Conservation (phyloP, 148 eudicot species). For the Drosera capensis region DNA sequence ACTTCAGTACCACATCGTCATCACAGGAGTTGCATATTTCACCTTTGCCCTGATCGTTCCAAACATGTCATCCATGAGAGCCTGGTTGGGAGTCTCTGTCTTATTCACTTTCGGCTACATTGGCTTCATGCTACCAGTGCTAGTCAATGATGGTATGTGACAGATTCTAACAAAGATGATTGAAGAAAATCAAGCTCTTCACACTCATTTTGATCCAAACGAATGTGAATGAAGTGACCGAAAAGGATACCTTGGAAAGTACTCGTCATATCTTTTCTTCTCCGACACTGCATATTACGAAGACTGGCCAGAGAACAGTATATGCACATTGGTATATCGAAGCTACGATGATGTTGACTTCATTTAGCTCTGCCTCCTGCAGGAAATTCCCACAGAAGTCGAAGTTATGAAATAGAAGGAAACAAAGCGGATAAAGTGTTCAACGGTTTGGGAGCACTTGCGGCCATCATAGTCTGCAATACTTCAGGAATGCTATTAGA, state of each 20-base stretch:
- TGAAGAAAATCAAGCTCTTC: background rate
- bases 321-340: background rate
- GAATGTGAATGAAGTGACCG: background rate
- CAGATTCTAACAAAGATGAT: background rate
- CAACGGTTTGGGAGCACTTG: slow-evolving; percentile 34
- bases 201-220: background rate
- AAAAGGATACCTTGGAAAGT: too few species aligned
- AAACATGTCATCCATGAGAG: slow-evolving; percentile 47
- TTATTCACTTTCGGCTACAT: slow-evolving; percentile 36
- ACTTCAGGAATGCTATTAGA: slow-evolving; percentile 42
- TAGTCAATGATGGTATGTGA: slow-evolving; percentile 31
- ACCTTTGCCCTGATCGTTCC: slow-evolving; percentile 38
- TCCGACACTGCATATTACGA: too few species aligned
- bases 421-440: slow-evolving; percentile 25
- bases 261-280: too few species aligned
- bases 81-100: slow-evolving; percentile 36
- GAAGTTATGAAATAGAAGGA: slow-evolving; percentile 33
- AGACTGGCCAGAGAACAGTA: too few species aligned
- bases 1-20: slow-evolving; percentile 45
- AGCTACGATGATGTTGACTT: background rate
- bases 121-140: slow-evolving; percentile 20
- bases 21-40: slow-evolving; percentile 41
- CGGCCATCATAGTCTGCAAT: slow-evolving; percentile 51
- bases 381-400: slow-evolving; percentile 27
- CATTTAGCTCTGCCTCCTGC: background rate